These are phyloP conservation scores for Apiospora malaysiana DNA, from an alignment of 2,329 filamentous ascomycete species.

Conservation along the genomic window DNA sequence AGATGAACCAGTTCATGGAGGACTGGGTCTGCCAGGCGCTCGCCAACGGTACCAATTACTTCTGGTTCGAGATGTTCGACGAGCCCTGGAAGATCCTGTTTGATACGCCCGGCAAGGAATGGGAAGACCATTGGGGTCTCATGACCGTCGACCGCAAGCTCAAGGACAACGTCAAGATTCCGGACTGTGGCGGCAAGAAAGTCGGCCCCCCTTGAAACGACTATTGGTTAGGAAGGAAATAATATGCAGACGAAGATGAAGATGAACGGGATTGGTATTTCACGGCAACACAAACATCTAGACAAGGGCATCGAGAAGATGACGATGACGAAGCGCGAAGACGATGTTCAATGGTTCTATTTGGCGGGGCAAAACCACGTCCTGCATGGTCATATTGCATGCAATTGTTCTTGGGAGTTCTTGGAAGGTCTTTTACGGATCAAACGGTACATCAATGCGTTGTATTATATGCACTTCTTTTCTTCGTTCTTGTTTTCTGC, in stretches of 20 bases:
- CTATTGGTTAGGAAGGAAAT: neutral
- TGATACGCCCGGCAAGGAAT: constrained; percentile 71
- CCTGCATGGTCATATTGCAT: constrained; percentile 7
- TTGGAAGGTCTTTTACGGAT: constrained; percentile 5
- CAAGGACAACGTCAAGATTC: constrained; percentile 84
- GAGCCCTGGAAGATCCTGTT: constrained; percentile 91
- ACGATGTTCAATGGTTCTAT: constrained; percentile 12
- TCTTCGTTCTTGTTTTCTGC: neutral
- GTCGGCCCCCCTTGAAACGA: constrained; percentile 41
- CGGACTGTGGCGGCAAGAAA: constrained; percentile 81
- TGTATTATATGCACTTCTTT: constrained; percentile 4
- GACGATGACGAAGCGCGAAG: neutral
- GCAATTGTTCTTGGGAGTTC: constrained; percentile 2
- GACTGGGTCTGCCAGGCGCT: constrained; percentile 84
- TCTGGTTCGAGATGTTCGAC: constrained; percentile 97
- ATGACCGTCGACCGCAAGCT: constrained; percentile 85
- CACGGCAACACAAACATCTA: neutral
- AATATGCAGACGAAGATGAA: neutral
- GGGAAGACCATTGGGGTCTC: constrained; percentile 96
- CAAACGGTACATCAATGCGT: neutral
- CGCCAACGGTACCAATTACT: constrained; percentile 86
- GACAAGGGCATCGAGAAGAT: neutral
- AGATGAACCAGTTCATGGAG: constrained; percentile 86
- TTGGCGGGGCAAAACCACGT: neutral
- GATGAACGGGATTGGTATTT: neutral